Percentiles rank a stretch among this genome's conserved stretches.
These are phyloP conservation scores for Aspergillus arachidicola DNA, from an alignment of 2,329 filamentous ascomycete species.

Conservation along the genomic window DNA sequence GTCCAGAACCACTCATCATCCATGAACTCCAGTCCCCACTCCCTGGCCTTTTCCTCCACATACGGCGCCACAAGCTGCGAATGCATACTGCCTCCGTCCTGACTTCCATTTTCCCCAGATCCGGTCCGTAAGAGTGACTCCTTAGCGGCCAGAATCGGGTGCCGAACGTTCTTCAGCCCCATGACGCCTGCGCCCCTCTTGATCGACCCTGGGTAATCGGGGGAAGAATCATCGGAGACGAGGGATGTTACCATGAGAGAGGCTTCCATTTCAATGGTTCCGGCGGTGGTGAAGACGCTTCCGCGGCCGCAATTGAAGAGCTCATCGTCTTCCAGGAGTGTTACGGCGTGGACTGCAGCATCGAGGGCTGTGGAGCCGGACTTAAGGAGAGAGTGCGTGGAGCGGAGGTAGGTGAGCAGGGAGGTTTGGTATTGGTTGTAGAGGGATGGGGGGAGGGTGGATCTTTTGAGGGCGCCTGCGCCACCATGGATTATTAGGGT, in stretches of 20 bases:
- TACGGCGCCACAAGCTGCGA: slow-evolving; percentile 68
- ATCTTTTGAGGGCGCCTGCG: slow-evolving; percentile 68
- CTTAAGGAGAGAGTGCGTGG: slow-evolving; percentile 45
- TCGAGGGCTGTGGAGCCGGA: slow-evolving; percentile 65
- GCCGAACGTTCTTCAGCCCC: slow-evolving; percentile 71
- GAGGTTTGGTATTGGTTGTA: slow-evolving; percentile 63
- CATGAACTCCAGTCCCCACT: slow-evolving; percentile 68
- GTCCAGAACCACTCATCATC: slow-evolving; percentile 77
- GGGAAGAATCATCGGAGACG: not conserved
- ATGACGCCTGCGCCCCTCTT: slow-evolving; percentile 81
- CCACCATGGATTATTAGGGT: slow-evolving; percentile 73
- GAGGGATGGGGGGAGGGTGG: slow-evolving; percentile 59
- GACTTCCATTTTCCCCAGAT: slow-evolving; percentile 37
- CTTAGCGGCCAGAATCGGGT: slow-evolving; percentile 74
- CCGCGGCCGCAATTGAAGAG: slow-evolving; percentile 85
- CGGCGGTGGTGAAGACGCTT: slow-evolving; percentile 82
- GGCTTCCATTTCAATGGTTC: slow-evolving; percentile 82
- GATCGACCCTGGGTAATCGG: slow-evolving; percentile 47
- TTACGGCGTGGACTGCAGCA: slow-evolving; percentile 73
- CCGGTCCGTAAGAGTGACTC: slow-evolving; percentile 63
- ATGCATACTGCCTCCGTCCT: slow-evolving; percentile 52
- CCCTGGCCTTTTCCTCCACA: slow-evolving; percentile 68
- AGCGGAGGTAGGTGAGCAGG: slow-evolving; percentile 63
- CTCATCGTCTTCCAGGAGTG: slow-evolving; percentile 73
- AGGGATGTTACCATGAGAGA: slow-evolving; percentile 75